Base-by-base conservation (phyloP, 2,329 filamentous ascomycete species). In the Septoria linicola region DNA sequence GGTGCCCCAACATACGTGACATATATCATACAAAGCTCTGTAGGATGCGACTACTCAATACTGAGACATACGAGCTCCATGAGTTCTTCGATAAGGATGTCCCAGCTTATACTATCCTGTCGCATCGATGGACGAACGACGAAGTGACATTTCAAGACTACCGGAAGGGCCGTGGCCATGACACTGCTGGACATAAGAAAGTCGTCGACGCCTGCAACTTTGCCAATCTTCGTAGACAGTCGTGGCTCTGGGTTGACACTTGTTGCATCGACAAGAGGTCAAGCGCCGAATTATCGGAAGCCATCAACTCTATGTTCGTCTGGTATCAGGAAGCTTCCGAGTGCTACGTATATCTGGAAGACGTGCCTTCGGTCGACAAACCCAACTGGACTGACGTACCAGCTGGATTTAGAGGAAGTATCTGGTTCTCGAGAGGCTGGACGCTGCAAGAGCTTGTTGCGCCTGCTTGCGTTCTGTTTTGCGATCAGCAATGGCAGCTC, bases 241-340 rank as follows among this genome's bases (percentile, higher is more conserved):
- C 45, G 10, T 60, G 51, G 39, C 16, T 48, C 14, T 58, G 55
- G 55, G 43, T 57, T 14, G 54, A 57, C 36, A 57, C 54, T 6
- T 43, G 35, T 8, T 57, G 54, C 25, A 52, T 57, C 35, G 44
- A 57, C 52, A 54, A 55, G 39, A 30, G 34, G 71, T 50, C 74
- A 76, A 49, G 76, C 73, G 58, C 66, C 59, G 74, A 74, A 56
- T 55, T 63, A 16, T 70, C 72, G 45, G 66, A 71, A 59, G 60
- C 81, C 73, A 66, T 66, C 2, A 78, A 78, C 16, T 75, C 55
- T 5, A 55, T 55, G 49, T 52, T 41, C 25, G 25, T 16, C 4
- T 55, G 40, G 30, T 53, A 55, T 25, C 32, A 39, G 37, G 17
- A 36, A 6, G 32, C 53, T 1, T 17, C 40, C 8, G 35, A 40